phyloP scores from a whole-genome alignment of 176 grass and related monocot genomes.

The Elaeis guineensis region DNA sequence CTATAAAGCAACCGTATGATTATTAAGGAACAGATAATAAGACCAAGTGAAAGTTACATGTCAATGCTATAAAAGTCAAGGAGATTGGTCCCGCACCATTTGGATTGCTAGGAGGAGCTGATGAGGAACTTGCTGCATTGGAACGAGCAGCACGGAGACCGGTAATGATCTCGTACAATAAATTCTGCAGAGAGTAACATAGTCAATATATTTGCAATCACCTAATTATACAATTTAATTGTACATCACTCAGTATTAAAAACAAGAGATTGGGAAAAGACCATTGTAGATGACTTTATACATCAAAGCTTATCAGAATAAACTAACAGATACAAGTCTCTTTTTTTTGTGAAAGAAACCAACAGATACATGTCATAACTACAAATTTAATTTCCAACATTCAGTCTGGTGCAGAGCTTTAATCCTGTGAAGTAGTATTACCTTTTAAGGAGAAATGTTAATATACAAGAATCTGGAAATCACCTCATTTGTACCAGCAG shows the following conservation, averaged over 20 bases:
- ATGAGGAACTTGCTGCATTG: slow-evolving; percentile 78
- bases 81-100: slow-evolving; percentile 33
- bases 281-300: too few species aligned
- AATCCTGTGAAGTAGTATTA: too few species aligned
- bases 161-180: slow-evolving; percentile 94
- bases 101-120: slow-evolving; percentile 49
- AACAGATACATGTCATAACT: too few species aligned
- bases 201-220: slow-evolving; percentile 5
- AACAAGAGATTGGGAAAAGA: too few species aligned
- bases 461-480: slow-evolving; percentile 23
- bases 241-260: too few species aligned
- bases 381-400: too few species aligned
- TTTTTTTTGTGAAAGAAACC: too few species aligned
- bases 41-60: background rate
- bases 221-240: too few species aligned
- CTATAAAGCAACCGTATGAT: slow-evolving; percentile 27
- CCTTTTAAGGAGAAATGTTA: background rate
- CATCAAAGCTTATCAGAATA: too few species aligned
- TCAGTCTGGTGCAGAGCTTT: too few species aligned
- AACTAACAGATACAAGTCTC: too few species aligned
- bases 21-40: slow-evolving; percentile 4
- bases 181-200: slow-evolving; percentile 44
- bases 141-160: slow-evolving; percentile 53
- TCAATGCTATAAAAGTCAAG: background rate
- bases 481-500: slow-evolving; percentile 70